phyloP scores from a whole-genome alignment of 805 yeast species.

The Yarrowia divulgata region DNA sequence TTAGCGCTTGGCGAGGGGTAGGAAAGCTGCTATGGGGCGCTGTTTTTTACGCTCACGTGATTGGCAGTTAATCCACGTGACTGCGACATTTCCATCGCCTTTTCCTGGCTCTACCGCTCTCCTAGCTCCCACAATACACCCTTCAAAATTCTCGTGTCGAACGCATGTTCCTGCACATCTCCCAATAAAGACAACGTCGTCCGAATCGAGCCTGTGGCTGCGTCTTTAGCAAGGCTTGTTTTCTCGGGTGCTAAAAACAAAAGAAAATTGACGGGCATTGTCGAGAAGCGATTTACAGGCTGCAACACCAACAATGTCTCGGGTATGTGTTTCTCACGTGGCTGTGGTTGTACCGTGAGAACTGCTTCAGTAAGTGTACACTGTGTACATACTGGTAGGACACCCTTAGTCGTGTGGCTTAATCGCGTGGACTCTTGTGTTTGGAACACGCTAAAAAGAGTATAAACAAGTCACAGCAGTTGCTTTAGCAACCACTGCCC shows the following conservation, averaged over 20 bases:
- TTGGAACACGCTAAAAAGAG: slow-evolving; percentile 8
- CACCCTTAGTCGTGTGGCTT: too few species aligned
- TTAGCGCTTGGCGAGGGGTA: not conserved
- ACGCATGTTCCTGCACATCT: slow-evolving; percentile 1
- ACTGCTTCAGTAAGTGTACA: too few species aligned
- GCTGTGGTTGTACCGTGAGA: too few species aligned
- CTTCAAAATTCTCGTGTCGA: not conserved
- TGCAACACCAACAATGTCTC: not conserved
- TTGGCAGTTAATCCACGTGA: not conserved
- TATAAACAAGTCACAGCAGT: slow-evolving; percentile 7
- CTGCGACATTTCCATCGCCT: too few species aligned
- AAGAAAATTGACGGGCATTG: not conserved
- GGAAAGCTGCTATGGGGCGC: too few species aligned
- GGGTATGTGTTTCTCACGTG: too few species aligned
- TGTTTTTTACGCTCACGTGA: too few species aligned
- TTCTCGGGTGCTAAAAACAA: not conserved
- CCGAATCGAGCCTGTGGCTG: slow-evolving; percentile 7
- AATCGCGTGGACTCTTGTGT: not conserved
- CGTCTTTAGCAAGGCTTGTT: slow-evolving; percentile 2
- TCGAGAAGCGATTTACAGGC: slow-evolving; percentile 1
- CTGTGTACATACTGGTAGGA: too few species aligned
- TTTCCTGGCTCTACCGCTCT: not conserved
- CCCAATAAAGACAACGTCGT: not conserved
- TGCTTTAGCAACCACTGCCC: slow-evolving; percentile 23
- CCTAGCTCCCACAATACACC: too few species aligned